phyloP scores from a whole-genome alignment of 768 basidiomycete species.

The Scleroderma citrinum region DNA sequence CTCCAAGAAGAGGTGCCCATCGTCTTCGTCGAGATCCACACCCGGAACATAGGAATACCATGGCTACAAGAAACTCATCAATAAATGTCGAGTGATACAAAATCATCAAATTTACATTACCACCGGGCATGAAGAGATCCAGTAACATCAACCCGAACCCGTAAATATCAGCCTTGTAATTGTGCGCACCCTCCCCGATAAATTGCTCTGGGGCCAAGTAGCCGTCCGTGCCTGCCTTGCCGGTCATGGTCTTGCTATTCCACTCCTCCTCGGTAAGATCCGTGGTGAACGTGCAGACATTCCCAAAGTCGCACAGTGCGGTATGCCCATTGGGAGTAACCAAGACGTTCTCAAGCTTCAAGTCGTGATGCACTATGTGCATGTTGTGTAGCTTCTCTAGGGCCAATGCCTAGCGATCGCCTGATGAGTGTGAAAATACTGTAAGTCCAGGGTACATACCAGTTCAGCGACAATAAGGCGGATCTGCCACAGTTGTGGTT shows the following conservation, averaged over 20 bases:
- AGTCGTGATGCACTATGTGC: constrained; percentile 41
- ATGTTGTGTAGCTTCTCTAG: constrained; percentile 9
- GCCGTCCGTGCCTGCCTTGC: constrained; percentile 32
- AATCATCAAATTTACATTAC: constrained; percentile 1
- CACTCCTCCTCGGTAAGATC: constrained; percentile 2
- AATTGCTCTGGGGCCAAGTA: constrained; percentile 42
- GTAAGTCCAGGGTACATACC: not conserved
- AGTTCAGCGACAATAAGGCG: constrained; percentile 12
- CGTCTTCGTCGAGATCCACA: not conserved
- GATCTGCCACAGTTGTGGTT: constrained; percentile 6
- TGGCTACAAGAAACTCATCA: not conserved
- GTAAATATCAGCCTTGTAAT: constrained; percentile 39
- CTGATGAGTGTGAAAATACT: not conserved
- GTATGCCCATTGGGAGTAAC: constrained; percentile 23
- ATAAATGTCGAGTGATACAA: not conserved
- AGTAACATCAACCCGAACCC: constrained; percentile 27
- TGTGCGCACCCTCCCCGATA: constrained; percentile 29
- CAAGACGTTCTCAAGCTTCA: constrained; percentile 50
- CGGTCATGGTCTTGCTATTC: not conserved
- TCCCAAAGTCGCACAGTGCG: constrained; percentile 12
- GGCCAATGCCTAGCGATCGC: constrained; percentile 3
- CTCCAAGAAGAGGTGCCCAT: not conserved
- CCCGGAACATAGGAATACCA: constrained; percentile 4
- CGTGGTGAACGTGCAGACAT: constrained; percentile 9
- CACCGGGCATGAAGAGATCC: constrained; percentile 6